Base-by-base conservation (phyloP, 805 yeast genomes). In the Blastobotrys americana region DNA sequence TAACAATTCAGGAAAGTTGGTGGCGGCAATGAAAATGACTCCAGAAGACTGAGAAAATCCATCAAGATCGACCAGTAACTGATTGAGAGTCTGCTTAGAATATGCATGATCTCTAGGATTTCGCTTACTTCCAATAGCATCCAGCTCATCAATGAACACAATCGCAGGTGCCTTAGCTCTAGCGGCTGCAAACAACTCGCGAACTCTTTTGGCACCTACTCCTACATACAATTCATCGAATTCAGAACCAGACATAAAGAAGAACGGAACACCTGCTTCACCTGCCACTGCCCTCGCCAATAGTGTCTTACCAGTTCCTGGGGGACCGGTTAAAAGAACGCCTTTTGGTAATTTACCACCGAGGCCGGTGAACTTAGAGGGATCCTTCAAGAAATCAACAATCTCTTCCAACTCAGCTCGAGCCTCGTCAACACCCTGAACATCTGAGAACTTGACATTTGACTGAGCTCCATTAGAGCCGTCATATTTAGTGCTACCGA, bases 271-370 rank as follows among this genome's bases (percentile, higher is more conserved):
- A 45, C 96, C 97, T 4, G 98, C 97, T 67, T 90, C 97, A 52
- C 97, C 97, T 5, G 98, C 98, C 23, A 96, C 94, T 22, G 98
- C 97, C 57, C 97, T 79, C 0, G 97, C 97, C 52, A 93, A 75
- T 54, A 90, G 71, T 1, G 98, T 93, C 64, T 93, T 90, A 77
- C 98, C 98, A 4, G 98, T 90, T 67, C 98, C 98, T 35, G 98
- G 98, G 33, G 98, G 98, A 38, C 98, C 98, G 9, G 97, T 93
- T 52, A 90, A 72, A 47, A 93, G 70, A 4, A 93, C 95, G 72
- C 99, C 99, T 64, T 90, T 93, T 47, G 98, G 97, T 57, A 93
- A 73, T 65, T 89, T 89, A 42, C 98, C 99, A 54, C 99, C 99
- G 41, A 93, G 74, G 1, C 95, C 95, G 41, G 97, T 94, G 68